Evolutionary conservation across 768 basidiomycete genomes (phyloP), one percentile per base, ranked within the genome.

Genomic region (Phlebiopsis gigantea): DNA sequence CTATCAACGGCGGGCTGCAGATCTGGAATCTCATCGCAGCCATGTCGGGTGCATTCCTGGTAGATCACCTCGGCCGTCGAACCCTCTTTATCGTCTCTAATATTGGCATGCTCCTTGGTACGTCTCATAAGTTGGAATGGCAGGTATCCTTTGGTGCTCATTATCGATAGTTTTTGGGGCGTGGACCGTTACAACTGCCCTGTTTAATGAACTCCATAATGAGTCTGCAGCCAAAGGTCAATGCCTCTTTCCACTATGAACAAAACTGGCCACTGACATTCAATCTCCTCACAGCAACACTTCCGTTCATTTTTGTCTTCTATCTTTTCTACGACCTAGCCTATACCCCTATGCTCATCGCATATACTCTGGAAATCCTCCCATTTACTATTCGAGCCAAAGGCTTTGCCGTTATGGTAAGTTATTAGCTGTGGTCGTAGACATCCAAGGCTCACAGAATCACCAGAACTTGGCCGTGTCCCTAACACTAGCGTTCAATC

Each of bases 331-430:
- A 83, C 58, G 85, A 89, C 63, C 75, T 91, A 56, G 87, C 87
- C 25, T 91, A 90, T 67, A 85, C 85, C 1, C 89, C 91, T 4
- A 79, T 93, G 71, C 73, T 88, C 24, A 69, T 82, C 28, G 64
- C 77, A 0, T 85, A 82, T 67, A 77, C 78, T 5, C 73, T 93
- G 56, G 93, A 94, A 68, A 92, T 94, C 61, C 69, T 93, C 3
- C 91, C 90, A 0, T 90, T 83, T 70, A 77, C 75, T 57, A 84
- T 93, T 57, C 84, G 92, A 51, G 90, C 90, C 9, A 89, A 84
- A 63, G 90, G 90, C 0, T 85, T 89, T 59, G 84, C 88, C 6
- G 66, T 88, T 31, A 88, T 90, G 84, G 85, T 84, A 57, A 15
- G 75, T 66, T 21, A 17, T 19, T 9, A 19, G 2, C 9, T 28